Base-by-base conservation (phyloP, 345 rosid species). In the Stellera chamaejasme region DNA sequence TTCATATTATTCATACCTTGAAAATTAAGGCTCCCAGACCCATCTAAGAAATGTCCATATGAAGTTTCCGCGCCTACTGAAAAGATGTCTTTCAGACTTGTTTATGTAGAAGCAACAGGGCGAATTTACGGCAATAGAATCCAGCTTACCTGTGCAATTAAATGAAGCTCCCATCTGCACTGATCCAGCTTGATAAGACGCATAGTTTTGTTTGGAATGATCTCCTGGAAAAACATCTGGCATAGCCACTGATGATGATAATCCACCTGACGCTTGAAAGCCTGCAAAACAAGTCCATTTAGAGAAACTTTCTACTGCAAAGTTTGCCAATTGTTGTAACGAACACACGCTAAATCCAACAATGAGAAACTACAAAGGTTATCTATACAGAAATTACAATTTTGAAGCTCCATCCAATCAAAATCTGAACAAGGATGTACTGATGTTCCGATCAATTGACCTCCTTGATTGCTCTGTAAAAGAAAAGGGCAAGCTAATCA, bases 11-110 rank as follows among this genome's bases (percentile, higher is more conserved):
- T 75, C 44, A 54, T 52, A 58, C 42, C 61, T 67, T 66, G 66
- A 10, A 76, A 52, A 62, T 61, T 49, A 56, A 8, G 65, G 51
- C 52, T 61, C 54, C 64, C 62, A 66, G 60, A 63, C 62, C 64
- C 74, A 53, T 71, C 72, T 55, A 56, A 63, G 60, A 64, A 55
- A 54, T 73, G 73, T 4, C 50, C 44, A 27, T 43, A 66, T 39
- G 52, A 74, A 66, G 60, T 69, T 36, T 57, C 77, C 45, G 53
- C 70, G 45, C 63, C 46, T 49, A 56, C 43, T 0, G 66, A 54
- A 69, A 36, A 61, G 73, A 75, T 77, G 39, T 75, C 78, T 27
- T 70, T 71, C 9, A 67, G 66, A 72, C 80, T 70, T 44, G 76
- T 75, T 58, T 78, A 75, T 59, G 67, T 56, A 55, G 81, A 55